phyloP scores from a whole-genome alignment of 2,329 filamentous ascomycete species.

The Lachnellula arida region DNA sequence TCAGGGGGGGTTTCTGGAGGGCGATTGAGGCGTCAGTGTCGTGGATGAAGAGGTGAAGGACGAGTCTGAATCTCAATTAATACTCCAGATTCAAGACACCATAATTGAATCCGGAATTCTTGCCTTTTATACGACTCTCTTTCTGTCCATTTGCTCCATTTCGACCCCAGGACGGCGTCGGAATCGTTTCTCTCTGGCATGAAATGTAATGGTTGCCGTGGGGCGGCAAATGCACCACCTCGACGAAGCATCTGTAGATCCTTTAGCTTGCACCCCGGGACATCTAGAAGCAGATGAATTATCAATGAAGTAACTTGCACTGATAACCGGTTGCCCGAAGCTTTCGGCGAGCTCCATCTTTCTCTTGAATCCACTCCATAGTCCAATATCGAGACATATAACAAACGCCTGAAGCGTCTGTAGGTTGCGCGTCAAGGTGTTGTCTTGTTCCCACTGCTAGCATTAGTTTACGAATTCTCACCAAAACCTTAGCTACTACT shows the following conservation, averaged over 20 bases:
- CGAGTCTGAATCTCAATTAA: constrained; percentile 40
- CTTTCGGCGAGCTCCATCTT: constrained; percentile 57
- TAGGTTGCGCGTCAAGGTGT: constrained; percentile 46
- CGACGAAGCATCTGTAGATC: constrained; percentile 43
- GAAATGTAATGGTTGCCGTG: constrained; percentile 49
- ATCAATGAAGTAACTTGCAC: constrained; percentile 25
- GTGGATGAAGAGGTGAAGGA: constrained; percentile 60
- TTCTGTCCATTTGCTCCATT: constrained; percentile 62
- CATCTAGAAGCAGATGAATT: neutral
- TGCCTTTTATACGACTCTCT: constrained; percentile 63
- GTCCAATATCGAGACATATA: constrained; percentile 46
- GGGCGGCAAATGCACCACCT: constrained; percentile 35
- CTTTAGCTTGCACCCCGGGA: neutral
- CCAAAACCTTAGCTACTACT: neutral
- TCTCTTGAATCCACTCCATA: constrained; percentile 55
- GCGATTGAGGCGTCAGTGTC: constrained; percentile 65
- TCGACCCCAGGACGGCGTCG: constrained; percentile 52
- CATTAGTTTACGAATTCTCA: neutral
- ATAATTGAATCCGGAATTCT: neutral
- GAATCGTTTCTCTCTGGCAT: constrained; percentile 52
- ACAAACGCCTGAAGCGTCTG: constrained; percentile 47
- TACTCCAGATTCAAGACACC: neutral
- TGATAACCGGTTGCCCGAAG: constrained; percentile 49
- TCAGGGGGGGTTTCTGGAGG: constrained; percentile 57
- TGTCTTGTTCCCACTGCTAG: constrained; percentile 43